These are phyloP conservation scores for Coniferiporia sulphurascens DNA, from an alignment of 1,284 basidiomycete species.

Conservation along the genomic window DNA sequence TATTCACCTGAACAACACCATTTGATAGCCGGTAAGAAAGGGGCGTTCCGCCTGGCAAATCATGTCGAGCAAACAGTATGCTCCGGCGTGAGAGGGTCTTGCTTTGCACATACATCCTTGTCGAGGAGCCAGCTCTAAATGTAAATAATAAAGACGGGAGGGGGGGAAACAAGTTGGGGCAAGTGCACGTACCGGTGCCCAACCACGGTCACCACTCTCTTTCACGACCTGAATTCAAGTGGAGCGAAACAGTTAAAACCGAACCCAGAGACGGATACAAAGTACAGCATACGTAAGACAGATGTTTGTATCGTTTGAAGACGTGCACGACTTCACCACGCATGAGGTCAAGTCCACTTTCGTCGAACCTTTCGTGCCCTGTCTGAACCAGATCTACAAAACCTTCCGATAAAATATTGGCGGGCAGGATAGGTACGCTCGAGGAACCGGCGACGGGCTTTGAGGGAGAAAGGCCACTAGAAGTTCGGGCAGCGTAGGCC, in stretches of 20 bases:
- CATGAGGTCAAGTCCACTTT: conserved; percentile 43
- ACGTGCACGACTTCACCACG: conserved; percentile 49
- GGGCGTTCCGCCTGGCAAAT: too few species aligned
- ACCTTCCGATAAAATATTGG: neutral
- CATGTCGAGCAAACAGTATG: neutral
- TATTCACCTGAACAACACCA: too few species aligned
- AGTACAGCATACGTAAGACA: conserved; percentile 34
- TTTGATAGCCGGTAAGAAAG: too few species aligned
- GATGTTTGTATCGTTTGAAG: conserved; percentile 58
- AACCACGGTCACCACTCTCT: conserved; percentile 41
- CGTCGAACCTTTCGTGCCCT: conserved; percentile 40
- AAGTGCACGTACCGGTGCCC: conserved; percentile 33
- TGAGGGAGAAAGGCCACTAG: conserved; percentile 14
- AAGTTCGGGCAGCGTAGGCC: conserved; percentile 15
- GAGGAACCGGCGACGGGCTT: neutral
- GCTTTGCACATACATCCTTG: neutral
- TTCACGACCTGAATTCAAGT: conserved; percentile 33
- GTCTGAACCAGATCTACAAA: neutral
- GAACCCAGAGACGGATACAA: neutral
- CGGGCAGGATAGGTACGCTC: neutral
- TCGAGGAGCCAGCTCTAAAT: neutral
- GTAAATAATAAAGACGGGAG: neutral
- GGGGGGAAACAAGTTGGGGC: neutral
- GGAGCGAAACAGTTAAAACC: conserved; percentile 12
- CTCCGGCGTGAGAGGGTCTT: neutral